phyloP scores from a whole-genome alignment of 2,329 filamentous ascomycete genomes.

The Botrytis galanthina region DNA sequence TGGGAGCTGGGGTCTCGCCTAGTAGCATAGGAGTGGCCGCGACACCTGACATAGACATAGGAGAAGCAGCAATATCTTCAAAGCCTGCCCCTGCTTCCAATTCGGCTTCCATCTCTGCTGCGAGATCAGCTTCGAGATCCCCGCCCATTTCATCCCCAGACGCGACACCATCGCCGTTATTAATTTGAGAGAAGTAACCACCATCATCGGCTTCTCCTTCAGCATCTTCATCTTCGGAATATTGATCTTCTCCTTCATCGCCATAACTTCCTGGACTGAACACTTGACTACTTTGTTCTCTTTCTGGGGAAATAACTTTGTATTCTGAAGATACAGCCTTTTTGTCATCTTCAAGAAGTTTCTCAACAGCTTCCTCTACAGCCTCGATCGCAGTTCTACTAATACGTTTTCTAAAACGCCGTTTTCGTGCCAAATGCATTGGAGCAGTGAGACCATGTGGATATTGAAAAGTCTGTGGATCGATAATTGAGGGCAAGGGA shows the following conservation, averaged over 20 bases:
- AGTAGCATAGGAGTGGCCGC: constrained; percentile 32
- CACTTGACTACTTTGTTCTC: constrained; percentile 31
- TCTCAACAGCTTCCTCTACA: constrained; percentile 55
- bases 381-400: constrained; percentile 56
- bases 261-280: constrained; percentile 28
- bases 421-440: constrained; percentile 57
- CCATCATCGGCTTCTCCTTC: constrained; percentile 42
- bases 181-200: constrained; percentile 36
- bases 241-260: constrained; percentile 39
- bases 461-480: constrained; percentile 38
- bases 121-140: constrained; percentile 41
- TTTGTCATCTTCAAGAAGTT: constrained; percentile 49
- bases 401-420: constrained; percentile 56
- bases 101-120: constrained; percentile 29
- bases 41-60: constrained; percentile 34
- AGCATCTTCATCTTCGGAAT: constrained; percentile 41
- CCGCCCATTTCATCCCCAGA: constrained; percentile 40
- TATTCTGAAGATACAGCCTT: constrained; percentile 43
- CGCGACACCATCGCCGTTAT: constrained; percentile 25
- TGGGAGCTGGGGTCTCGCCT: constrained; percentile 31
- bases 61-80: constrained; percentile 39
- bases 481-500: constrained; percentile 34
- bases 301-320: constrained; percentile 43
- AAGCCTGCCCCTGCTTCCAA: constrained; percentile 31
- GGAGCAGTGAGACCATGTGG: constrained; percentile 60